Evolutionary conservation across 495 filamentous ascomycete genomes (phyloP), one percentile per base, ranked within the genome.

Genomic region (Penicillium canariense): DNA sequence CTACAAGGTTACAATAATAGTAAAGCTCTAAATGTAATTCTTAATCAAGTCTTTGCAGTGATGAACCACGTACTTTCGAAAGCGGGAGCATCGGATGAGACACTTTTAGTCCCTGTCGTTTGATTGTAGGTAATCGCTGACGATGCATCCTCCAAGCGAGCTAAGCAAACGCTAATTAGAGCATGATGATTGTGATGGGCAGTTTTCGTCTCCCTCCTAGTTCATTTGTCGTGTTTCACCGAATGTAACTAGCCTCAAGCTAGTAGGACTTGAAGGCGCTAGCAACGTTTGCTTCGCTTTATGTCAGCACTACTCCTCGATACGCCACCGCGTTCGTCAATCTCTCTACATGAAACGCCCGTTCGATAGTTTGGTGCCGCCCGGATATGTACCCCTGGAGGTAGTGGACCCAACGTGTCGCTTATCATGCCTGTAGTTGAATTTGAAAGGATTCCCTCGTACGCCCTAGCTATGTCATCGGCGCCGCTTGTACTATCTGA

Each of bases 261-360:
- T 12, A 6, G 30, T 32, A 6, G 6, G 30, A 6, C 12, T n/a
- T n/a, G n/a, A 32, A 12, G 30, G 30, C 30, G 30, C 12, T 32
- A 6, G 12, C 6, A 6, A 12, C 30, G 30, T 32, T 32, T 12
- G 6, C 12, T 32, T 12, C 12, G 12, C 30, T 32, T 12, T 32
- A 12, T 6, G 12, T 12, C 6, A 32, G 30, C 30, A n/a, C 30
- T 6, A 32, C 12, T 12, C 12, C 6, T 54, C 44, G n/a, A 52
- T 52, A 62, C 56, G 31, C 55, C 47, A 44, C 60, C 52, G 27
- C 20, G 30, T 48, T 54, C 50, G 31, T 44, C 43, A 55, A 54
- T 44, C 50, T 52, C 38, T 49, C 54, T 27, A 58, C 42, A 56
- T 60, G 56, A 63, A 63, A 61, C 57, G 56, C 53, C 48, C 36